Conservation (phyloP, 805 yeast species). For the Candida peoriensis region DNA sequence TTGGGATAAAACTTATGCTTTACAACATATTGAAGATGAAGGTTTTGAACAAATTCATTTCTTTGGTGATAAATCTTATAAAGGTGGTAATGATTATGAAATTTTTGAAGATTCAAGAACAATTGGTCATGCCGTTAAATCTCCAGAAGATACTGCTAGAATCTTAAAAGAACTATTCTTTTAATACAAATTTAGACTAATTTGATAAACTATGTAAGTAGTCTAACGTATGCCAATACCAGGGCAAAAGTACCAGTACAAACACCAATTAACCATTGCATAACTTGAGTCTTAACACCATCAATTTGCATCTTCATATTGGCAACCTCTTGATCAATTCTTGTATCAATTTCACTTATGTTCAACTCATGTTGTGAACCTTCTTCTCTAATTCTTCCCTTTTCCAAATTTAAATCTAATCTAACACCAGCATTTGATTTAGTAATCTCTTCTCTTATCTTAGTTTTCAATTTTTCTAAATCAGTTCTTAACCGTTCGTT, state of each 20-base stretch:
- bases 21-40: constrained; percentile 85
- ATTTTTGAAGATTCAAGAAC: constrained; percentile 90
- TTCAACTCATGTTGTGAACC: constrained; percentile 88
- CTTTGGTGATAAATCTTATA: constrained; percentile 96
- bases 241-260: constrained; percentile 97
- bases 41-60: constrained; percentile 87
- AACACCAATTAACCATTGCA: constrained; percentile 98
- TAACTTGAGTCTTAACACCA: constrained; percentile 90
- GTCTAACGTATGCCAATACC: constrained; percentile 84
- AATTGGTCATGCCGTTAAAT: constrained; percentile 87
- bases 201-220: constrained; percentile 52
- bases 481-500: constrained; percentile 82
- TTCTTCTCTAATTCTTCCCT: constrained; percentile 93
- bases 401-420: constrained; percentile 85
- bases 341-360: constrained; percentile 89
- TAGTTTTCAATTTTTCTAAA: constrained; percentile 77
- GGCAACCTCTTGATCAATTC: constrained; percentile 92
- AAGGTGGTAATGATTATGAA: constrained; percentile 99
- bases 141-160: constrained; percentile 84
- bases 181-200: constrained; percentile 4
- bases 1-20: constrained; percentile 99
- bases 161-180: constrained; percentile 79
- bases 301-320: constrained; percentile 95
- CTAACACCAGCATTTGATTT: constrained; percentile 87
- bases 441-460: constrained; percentile 85